Conservation (phyloP, 2,329 filamentous ascomycete species). For the Aureobasidium sp. region DNA sequence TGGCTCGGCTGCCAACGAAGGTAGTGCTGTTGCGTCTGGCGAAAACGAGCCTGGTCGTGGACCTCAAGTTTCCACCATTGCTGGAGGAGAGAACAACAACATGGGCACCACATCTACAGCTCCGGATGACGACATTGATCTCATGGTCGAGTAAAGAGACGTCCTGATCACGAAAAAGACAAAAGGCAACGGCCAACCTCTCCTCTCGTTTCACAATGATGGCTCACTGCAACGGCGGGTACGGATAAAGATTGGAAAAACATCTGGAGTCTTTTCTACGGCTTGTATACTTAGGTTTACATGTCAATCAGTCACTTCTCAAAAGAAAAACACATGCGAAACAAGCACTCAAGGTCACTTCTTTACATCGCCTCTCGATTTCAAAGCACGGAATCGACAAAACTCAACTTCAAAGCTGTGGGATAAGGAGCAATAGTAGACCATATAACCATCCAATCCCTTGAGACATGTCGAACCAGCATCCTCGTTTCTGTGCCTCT, state of each 20-base stretch:
- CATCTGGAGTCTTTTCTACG: background rate
- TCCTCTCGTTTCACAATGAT: background rate
- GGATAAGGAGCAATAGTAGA: no score
- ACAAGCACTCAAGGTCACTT: background rate
- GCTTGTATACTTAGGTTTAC: background rate
- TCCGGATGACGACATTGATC: slow-evolving; percentile 18
- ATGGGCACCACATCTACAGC: slow-evolving; percentile 10
- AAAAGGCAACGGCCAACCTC: background rate
- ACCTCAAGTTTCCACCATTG: slow-evolving; percentile 12
- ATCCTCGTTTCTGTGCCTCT: no score
- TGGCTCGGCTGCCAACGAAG: slow-evolving; percentile 2
- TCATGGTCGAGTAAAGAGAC: slow-evolving; percentile 17
- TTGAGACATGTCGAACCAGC: no score
- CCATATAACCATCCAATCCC: no score
- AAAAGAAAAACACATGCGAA: background rate
- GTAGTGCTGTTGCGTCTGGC: slow-evolving; percentile 2
- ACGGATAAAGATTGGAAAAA: background rate
- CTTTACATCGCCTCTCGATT: no score
- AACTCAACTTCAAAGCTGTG: no score
- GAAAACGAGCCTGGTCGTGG: slow-evolving; percentile 4
- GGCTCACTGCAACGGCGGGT: background rate
- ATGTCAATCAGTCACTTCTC: background rate
- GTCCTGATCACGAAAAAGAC: no score
- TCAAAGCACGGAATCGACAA: no score
- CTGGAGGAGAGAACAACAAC: slow-evolving; percentile 8